Evolutionary conservation across 345 rosid species (phyloP).

Genomic region (Euphorbia pulcherrima): DNA sequence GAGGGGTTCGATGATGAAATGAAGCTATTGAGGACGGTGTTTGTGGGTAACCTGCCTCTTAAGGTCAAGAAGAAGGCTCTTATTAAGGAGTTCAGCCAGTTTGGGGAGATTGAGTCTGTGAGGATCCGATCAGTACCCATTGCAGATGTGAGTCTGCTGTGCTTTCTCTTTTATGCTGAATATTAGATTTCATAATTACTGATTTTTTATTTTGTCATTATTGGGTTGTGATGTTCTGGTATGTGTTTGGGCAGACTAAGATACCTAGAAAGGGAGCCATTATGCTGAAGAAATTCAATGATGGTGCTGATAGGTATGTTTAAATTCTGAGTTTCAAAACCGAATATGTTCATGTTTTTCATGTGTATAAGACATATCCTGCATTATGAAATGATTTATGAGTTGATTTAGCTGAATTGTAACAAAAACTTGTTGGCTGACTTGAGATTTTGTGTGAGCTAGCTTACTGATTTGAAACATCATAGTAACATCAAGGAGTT

Average conservation of each 20-base stretch:
- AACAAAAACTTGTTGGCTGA: neutral
- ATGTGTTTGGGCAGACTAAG: slow-evolving; percentile 57
- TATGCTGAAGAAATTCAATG: slow-evolving; percentile 64
- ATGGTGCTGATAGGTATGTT: slow-evolving; percentile 65
- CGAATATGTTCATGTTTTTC: neutral
- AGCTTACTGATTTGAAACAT: no score
- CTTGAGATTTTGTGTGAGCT: neutral
- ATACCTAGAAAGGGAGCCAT: slow-evolving; percentile 82
- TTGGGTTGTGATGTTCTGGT: neutral
- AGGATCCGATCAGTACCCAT: slow-evolving; percentile 90
- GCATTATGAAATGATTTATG: neutral
- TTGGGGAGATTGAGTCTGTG: slow-evolving; percentile 81
- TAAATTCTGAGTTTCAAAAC: neutral
- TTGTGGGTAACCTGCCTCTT: slow-evolving; percentile 86
- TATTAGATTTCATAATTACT: slow-evolving; percentile 1
- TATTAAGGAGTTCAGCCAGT: slow-evolving; percentile 65
- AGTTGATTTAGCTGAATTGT: neutral
- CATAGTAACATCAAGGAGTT: no score
- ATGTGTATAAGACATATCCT: neutral
- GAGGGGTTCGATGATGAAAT: slow-evolving; percentile 84
- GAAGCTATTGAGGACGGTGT: slow-evolving; percentile 86
- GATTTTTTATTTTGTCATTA: neutral
- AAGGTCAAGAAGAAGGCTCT: slow-evolving; percentile 73
- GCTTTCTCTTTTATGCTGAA: neutral
- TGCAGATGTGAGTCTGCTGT: slow-evolving; percentile 55